phyloP scores from a whole-genome alignment of 805 yeast genomes.

The Clavispora santaluciae region DNA sequence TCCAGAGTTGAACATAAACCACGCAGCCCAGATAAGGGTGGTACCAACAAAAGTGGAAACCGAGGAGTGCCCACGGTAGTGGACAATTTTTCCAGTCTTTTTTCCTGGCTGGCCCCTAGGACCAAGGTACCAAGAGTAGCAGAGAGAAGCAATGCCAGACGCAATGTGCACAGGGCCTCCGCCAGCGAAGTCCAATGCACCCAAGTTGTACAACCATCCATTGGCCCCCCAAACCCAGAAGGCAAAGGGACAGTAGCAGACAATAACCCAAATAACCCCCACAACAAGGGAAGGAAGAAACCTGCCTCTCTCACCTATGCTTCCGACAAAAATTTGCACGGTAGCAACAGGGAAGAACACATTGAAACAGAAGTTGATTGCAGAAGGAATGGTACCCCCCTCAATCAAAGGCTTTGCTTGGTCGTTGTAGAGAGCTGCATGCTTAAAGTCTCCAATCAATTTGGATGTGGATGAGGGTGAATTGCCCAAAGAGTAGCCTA shows the following conservation, averaged over 20 bases:
- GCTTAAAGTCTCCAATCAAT: slow-evolving; percentile 31
- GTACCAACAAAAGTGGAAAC: slow-evolving; percentile 40
- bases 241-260: slow-evolving; percentile 44
- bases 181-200: slow-evolving; percentile 46
- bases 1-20: slow-evolving; percentile 47
- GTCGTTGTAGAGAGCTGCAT: slow-evolving; percentile 37
- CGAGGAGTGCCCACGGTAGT: slow-evolving; percentile 30
- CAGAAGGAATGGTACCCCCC: slow-evolving; percentile 47
- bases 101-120: slow-evolving; percentile 27
- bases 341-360: slow-evolving; percentile 46
- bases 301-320: slow-evolving; percentile 40
- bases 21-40: slow-evolving; percentile 44
- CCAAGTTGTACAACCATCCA: slow-evolving; percentile 42
- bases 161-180: slow-evolving; percentile 49
- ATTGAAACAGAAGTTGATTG: slow-evolving; percentile 40
- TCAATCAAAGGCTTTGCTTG: slow-evolving; percentile 37
- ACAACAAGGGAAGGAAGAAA: slow-evolving; percentile 38
- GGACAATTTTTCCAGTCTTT: slow-evolving; percentile 16
- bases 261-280: slow-evolving; percentile 37
- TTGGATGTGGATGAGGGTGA: slow-evolving; percentile 27
- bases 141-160: slow-evolving; percentile 38
- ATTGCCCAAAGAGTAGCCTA: slow-evolving; percentile 42
- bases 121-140: slow-evolving; percentile 42
- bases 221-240: slow-evolving; percentile 44
- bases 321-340: slow-evolving; percentile 43